Evolutionary conservation across 2,329 filamentous ascomycete species (phyloP).

Genomic region (Phialophora chinensis): DNA sequence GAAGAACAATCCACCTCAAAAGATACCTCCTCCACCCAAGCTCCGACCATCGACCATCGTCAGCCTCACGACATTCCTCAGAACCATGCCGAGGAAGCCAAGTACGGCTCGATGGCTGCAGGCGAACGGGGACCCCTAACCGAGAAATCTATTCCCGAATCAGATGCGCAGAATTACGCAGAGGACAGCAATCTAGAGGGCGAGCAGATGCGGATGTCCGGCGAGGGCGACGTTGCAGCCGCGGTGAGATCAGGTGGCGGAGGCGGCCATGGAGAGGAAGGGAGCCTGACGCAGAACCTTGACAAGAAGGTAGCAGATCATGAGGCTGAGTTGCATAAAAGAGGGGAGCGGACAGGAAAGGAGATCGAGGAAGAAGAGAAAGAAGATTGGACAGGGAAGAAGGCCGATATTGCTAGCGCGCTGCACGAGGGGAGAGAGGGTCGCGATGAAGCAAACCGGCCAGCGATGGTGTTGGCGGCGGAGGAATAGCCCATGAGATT

Average conservation of each 20-base stretch:
- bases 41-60: constrained; percentile 37
- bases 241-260: constrained; percentile 37
- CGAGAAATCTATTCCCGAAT: constrained; percentile 34
- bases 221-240: constrained; percentile 42
- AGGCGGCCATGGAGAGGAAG: constrained; percentile 33
- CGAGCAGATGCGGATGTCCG: constrained; percentile 43
- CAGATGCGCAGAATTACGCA: constrained; percentile 31
- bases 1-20: constrained; percentile 37
- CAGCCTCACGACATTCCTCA: constrained; percentile 38
- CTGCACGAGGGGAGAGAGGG: constrained; percentile 28
- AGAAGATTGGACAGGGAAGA: constrained; percentile 39
- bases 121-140: constrained; percentile 36
- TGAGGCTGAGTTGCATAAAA: constrained; percentile 35
- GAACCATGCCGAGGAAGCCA: constrained; percentile 37
- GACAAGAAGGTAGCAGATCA: constrained; percentile 35
- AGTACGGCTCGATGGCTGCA: constrained; percentile 36
- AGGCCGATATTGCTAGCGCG: constrained; percentile 39
- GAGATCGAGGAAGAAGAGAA: constrained; percentile 34
- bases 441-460: constrained; percentile 23
- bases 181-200: constrained; percentile 40
- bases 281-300: constrained; percentile 34
- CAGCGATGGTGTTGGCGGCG: constrained; percentile 39
- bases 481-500: constrained; percentile 29
- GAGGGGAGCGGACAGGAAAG: constrained; percentile 33
- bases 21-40: constrained; percentile 29